Conservation (phyloP, 2,329 filamentous ascomycete species). For the Myriosclerotinia curreyana region DNA sequence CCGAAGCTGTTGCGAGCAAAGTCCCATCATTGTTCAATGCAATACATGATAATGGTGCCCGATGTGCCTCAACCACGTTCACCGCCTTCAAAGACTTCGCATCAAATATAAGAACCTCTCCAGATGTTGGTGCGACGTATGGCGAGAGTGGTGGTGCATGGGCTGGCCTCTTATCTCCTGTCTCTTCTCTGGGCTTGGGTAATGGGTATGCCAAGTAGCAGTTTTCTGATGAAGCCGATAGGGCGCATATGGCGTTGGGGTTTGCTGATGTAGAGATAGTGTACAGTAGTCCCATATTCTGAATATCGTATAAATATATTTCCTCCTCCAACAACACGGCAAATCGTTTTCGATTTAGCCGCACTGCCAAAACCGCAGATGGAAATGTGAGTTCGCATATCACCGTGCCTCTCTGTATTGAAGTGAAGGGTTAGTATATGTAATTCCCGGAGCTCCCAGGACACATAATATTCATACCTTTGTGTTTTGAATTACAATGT, state of each 20-base stretch:
- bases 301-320: constrained; percentile 98
- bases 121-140: constrained; percentile 79
- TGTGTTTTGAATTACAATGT: constrained; percentile 95
- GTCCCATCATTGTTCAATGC: constrained; percentile 91
- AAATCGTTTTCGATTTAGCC: constrained; percentile 88
- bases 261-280: constrained; percentile 95
- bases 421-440: constrained; percentile 12
- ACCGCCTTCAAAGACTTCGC: constrained; percentile 84
- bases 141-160: constrained; percentile 81
- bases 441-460: not conserved
- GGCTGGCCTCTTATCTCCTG: constrained; percentile 58
- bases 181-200: constrained; percentile 66
- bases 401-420: constrained; percentile 60
- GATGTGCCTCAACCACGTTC: constrained; percentile 93
- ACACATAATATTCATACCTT: constrained; percentile 57
- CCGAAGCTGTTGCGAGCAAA: constrained; percentile 87
- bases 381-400: constrained; percentile 99
- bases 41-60: constrained; percentile 85
- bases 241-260: constrained; percentile 82
- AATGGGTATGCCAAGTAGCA: constrained; percentile 95
- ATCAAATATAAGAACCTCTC: constrained; percentile 92
- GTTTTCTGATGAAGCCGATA: constrained; percentile 91
- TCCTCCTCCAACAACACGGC: constrained; percentile 93
- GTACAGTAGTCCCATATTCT: constrained; percentile 93
- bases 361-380: constrained; percentile 90